These are phyloP conservation scores for Stephania cephalantha DNA, from an alignment of 164 flowering plant species.

Conservation along the genomic window DNA sequence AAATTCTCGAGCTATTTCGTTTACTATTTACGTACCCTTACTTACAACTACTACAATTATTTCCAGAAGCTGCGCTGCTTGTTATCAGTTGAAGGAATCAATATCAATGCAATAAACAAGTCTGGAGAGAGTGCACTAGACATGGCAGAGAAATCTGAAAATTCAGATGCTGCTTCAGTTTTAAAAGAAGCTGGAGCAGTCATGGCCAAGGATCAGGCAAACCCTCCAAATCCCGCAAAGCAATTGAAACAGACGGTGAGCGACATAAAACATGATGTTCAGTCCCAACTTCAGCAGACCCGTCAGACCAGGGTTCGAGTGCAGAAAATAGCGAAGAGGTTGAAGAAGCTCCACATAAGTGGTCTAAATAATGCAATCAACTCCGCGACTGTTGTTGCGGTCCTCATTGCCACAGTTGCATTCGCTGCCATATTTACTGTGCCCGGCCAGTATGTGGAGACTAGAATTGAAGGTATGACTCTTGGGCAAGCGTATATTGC, in stretches of 20 bases:
- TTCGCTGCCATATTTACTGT: conserved; percentile 95
- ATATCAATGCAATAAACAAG: conserved; percentile 59
- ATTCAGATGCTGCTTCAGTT: conserved; percentile 41
- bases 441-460: conserved; percentile 78
- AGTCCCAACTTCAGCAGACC: conserved; percentile 83
- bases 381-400: conserved; percentile 91
- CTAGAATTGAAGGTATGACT: conserved; percentile 14
- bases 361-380: conserved; percentile 97
- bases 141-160: conserved; percentile 60
- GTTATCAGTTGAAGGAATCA: conserved; percentile 49
- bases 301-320: conserved; percentile 71
- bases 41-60: conserved; percentile 8
- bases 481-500: conserved; percentile 81
- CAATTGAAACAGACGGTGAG: conserved; percentile 96
- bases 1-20: not conserved
- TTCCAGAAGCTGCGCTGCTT: conserved; percentile 61
- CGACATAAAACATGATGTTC: conserved; percentile 88
- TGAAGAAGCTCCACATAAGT: conserved; percentile 77
- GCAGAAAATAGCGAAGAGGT: conserved; percentile 66
- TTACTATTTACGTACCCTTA: not conserved
- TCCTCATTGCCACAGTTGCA: conserved; percentile 94
- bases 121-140: conserved; percentile 85
- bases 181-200: conserved; percentile 63
- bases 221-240: conserved; percentile 65
- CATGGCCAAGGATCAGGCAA: conserved; percentile 57